Evolutionary conservation across 2,329 filamentous ascomycete species (phyloP), one percentile per base, ranked within the genome.

Genomic region (Lachnellula cervina): DNA sequence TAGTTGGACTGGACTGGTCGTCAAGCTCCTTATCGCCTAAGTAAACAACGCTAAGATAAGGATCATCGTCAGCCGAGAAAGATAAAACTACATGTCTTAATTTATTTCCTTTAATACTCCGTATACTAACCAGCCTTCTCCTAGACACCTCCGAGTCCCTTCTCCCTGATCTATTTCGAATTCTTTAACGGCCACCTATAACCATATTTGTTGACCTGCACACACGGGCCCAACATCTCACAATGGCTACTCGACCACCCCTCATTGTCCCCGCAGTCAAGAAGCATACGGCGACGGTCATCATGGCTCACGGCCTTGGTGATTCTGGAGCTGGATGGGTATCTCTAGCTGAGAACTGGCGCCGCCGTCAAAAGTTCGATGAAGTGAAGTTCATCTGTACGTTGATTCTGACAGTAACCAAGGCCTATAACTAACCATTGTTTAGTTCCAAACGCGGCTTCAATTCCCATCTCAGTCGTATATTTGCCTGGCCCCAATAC

Each of bases 221-320:
- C 37, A 6, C 16, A n/a, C 37, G 16, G 16, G 16, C 16, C 37
- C 4, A 53, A 53, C 16, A 48, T 43, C 38, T 38, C 28, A 62
- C 55, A 46, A 69, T 70, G 68, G 42, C 65, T 32, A 54, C 62
- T 28, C 59, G 61, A 56, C 57, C 61, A 23, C 56, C 84, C 14
- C 77, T 94, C 53, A 80, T 94, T 19, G 85, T 96, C 58, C 89
- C 90, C 28, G 89, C 92, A 42, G 76, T 89, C 35, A 88, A 83
- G 69, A 84, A 83, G 69, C 94, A 97, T 74, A 97, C 94, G 38
- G 91, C 91, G 23, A 97, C 93, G 3, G 88, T 97, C 66, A 97
- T 99, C 67, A 91, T 97, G 73, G 81, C 89, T 51, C 94, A 99
- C 72, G 94, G 94, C 14, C 78, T 99, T 40, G 94, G 94, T 60